Base-by-base conservation (phyloP, 2,329 filamentous ascomycete species). In the Delphinella strobiligena region DNA sequence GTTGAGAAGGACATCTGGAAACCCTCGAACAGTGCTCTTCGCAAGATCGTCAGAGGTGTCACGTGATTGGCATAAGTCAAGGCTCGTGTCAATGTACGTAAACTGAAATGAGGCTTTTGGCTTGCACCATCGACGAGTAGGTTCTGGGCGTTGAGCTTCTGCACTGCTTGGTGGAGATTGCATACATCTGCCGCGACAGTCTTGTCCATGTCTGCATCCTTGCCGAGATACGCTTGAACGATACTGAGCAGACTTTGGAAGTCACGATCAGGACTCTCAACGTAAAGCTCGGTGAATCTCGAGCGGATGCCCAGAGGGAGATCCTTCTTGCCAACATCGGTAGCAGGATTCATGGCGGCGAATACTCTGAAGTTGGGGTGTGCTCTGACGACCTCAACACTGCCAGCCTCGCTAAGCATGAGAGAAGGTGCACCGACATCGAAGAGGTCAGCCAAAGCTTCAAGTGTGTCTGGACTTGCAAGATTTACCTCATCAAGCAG, bases 1-100 rank as follows among this genome's bases (percentile, higher is more conserved):
- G 93, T 98, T 41, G 95, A 66, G 54, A 98, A 99, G 36, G 88
- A 91, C 93, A 98, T 98, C 12, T 85, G 87, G 55, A 96, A 96
- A 0, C 91, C 93, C 66, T 99, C 91, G 47, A 83, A 94, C 1
- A 96, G 66, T 9, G 89, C 84, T 53, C 93, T 70, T 17, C 91
- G 78, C 31, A 96, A 66, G 10, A 84, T 87, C 60, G 94, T 95
- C 3, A 82, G 73, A 0, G 86, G 78, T 0, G 84, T 75, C 47
- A 95, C 88, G 38, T 88, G 82, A 47, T 80, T 78, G 14, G 89
- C 87, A 56, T 95, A 98, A 29, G 80, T 82, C 38, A 99, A 63
- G 1, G 91, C 86, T 40, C 93, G 77, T 15, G 93, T 95, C 34
- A 99, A 65, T 0, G 91, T 98, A 56, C 91, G 78, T 42, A 99